These are phyloP conservation scores for Malassezia equina DNA, from an alignment of 1,284 basidiomycete species.

Conservation along the genomic window DNA sequence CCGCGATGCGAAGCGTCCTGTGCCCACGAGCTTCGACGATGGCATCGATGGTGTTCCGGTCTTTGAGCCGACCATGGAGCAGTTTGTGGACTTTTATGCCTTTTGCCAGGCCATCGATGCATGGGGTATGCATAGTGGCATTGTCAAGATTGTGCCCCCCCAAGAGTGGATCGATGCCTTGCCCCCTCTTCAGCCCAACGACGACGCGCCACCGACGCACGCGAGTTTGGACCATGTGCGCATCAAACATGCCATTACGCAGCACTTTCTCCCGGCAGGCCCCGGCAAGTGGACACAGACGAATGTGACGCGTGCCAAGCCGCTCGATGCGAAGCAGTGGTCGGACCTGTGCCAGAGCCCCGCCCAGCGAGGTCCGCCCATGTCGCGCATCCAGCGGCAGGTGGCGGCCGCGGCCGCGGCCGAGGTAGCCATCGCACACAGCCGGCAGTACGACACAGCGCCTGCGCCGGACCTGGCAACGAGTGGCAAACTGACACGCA, in stretches of 20 bases:
- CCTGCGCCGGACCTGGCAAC: not conserved
- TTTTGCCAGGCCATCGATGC: slow-evolving; percentile 40
- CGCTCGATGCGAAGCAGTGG: slow-evolving; percentile 46
- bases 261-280: slow-evolving; percentile 39
- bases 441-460: slow-evolving; percentile 1
- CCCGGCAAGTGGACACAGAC: slow-evolving; percentile 44
- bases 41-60: slow-evolving; percentile 36
- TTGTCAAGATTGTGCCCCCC: slow-evolving; percentile 44
- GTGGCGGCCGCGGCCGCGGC: slow-evolving; percentile 26
- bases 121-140: slow-evolving; percentile 45
- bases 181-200: slow-evolving; percentile 23
- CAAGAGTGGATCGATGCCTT: slow-evolving; percentile 37
- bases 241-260: slow-evolving; percentile 42
- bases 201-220: slow-evolving; percentile 4
- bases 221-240: slow-evolving; percentile 30
- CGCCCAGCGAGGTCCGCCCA: slow-evolving; percentile 37
- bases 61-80: slow-evolving; percentile 44
- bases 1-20: slow-evolving; percentile 1
- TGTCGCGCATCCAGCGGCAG: slow-evolving; percentile 39
- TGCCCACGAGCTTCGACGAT: not conserved
- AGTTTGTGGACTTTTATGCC: slow-evolving; percentile 44
- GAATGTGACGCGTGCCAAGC: slow-evolving; percentile 39
- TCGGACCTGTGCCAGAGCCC: slow-evolving; percentile 29
- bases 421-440: slow-evolving; percentile 14
- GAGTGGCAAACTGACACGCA: slow-evolving; percentile 15